These are phyloP conservation scores for Tetrapisispora fleetii DNA, from an alignment of 805 yeast genomes.

Conservation along the genomic window DNA sequence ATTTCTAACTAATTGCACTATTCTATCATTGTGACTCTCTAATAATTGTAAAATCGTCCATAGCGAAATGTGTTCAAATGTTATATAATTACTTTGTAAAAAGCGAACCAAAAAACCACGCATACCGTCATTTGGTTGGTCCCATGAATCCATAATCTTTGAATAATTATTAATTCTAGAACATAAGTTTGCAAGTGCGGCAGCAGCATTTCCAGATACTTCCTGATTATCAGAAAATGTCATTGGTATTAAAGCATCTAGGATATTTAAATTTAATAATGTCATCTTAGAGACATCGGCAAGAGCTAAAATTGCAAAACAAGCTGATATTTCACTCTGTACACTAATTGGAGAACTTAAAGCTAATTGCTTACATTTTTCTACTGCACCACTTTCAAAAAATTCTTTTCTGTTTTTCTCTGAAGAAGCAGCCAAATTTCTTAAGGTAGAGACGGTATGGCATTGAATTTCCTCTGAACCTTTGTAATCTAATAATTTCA, in stretches of 20 bases:
- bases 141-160: constrained; percentile 71
- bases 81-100: constrained; percentile 73
- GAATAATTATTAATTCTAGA: constrained; percentile 81
- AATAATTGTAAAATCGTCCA: constrained; percentile 93
- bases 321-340: constrained; percentile 93
- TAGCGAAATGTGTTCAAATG: constrained; percentile 94
- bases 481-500: constrained; percentile 67
- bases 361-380: constrained; percentile 82
- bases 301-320: constrained; percentile 90
- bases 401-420: constrained; percentile 88
- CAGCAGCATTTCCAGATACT: constrained; percentile 97
- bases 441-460: constrained; percentile 91
- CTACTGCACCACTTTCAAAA: constrained; percentile 91
- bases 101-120: constrained; percentile 74
- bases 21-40: constrained; percentile 69
- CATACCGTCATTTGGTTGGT: constrained; percentile 73
- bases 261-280: constrained; percentile 71
- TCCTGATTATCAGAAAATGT: constrained; percentile 83
- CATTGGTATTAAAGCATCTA: constrained; percentile 83
- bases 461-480: constrained; percentile 96
- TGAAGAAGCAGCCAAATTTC: constrained; percentile 92
- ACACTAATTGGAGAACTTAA: constrained; percentile 81
- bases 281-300: constrained; percentile 90
- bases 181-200: constrained; percentile 91
- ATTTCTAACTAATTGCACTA: constrained; percentile 44